A percentile compares a stretch with the other conserved stretches of the same genome.
Evolutionary conservation across 2,329 filamentous ascomycete species (phyloP).

Genomic region (Calonectria hawksworthii): DNA sequence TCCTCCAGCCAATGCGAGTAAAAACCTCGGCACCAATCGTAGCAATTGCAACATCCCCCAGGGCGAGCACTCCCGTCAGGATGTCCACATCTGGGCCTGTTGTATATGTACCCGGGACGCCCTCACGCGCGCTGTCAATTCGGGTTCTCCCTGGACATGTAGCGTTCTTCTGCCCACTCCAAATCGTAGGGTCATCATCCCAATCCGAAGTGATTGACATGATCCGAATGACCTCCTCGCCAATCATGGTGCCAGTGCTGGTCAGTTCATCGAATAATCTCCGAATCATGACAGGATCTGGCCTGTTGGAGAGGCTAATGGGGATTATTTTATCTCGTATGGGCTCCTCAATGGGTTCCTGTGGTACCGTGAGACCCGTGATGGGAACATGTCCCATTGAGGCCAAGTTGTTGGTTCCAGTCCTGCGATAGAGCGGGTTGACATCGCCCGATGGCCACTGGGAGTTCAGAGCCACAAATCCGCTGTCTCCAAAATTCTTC

Average conservation of each 20-base stretch:
- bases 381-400: not conserved
- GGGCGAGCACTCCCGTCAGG: not conserved
- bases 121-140: not conserved
- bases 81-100: not conserved
- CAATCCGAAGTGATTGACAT: not conserved
- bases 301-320: not conserved
- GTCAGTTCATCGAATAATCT: not conserved
- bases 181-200: not conserved
- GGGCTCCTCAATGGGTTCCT: not conserved
- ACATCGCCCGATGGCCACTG: not conserved
- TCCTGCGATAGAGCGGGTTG: not conserved
- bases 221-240: not conserved
- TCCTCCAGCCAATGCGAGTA: not conserved
- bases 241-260: not conserved
- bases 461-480: not conserved
- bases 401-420: not conserved
- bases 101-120: not conserved
- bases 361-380: not conserved
- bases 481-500: not conserved
- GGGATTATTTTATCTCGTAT: not conserved
- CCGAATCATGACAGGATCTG: not conserved
- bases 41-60: not conserved
- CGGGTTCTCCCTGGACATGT: not conserved
- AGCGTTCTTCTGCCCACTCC: not conserved
- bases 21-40: not conserved